These are phyloP conservation scores for Mortierella sp. DNA, from an alignment of 371 early-diverging fungal genomes.

Conservation along the genomic window DNA sequence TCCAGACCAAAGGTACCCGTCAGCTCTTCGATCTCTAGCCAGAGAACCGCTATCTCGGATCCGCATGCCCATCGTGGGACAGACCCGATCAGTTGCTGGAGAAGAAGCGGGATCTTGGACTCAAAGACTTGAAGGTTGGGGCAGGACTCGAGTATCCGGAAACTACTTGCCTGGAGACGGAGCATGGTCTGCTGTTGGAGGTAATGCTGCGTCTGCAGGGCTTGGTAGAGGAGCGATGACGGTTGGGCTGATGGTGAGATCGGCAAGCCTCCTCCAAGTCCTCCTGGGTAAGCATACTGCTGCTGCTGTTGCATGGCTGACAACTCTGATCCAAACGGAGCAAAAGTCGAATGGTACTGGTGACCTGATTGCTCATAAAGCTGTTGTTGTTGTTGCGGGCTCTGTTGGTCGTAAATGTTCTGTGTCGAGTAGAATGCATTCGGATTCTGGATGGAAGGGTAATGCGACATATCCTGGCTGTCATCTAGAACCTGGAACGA, in stretches of 20 bases:
- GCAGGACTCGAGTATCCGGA: slow-evolving; percentile 27
- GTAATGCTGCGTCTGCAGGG: background rate
- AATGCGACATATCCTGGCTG: background rate
- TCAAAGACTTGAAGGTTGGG: slow-evolving; percentile 25
- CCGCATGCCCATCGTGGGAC: slow-evolving; percentile 32
- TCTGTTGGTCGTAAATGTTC: background rate
- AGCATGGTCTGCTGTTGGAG: slow-evolving; percentile 3
- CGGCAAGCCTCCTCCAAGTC: background rate
- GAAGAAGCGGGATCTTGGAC: slow-evolving; percentile 19
- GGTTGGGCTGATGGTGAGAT: slow-evolving; percentile 1
- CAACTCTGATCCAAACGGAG: background rate
- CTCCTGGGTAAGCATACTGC: background rate
- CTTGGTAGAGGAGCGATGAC: slow-evolving; percentile 9
- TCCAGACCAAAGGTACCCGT: slow-evolving; percentile 15
- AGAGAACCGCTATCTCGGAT: slow-evolving; percentile 13
- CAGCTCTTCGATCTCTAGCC: slow-evolving; percentile 38
- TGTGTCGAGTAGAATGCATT: background rate
- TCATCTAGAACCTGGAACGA: slow-evolving; percentile 32
- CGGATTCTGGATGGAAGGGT: slow-evolving; percentile 9
- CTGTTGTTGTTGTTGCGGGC: slow-evolving; percentile 9
- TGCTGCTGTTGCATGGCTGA: slow-evolving; percentile 7
- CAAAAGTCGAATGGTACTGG: slow-evolving; percentile 11
- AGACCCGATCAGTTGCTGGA: slow-evolving; percentile 36
- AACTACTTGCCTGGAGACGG: slow-evolving; percentile 15
- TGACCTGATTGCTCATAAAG: background rate